Evolutionary conservation across 495 filamentous ascomycete genomes (phyloP).

Genomic region (Penicillium cosmopolitanum): DNA sequence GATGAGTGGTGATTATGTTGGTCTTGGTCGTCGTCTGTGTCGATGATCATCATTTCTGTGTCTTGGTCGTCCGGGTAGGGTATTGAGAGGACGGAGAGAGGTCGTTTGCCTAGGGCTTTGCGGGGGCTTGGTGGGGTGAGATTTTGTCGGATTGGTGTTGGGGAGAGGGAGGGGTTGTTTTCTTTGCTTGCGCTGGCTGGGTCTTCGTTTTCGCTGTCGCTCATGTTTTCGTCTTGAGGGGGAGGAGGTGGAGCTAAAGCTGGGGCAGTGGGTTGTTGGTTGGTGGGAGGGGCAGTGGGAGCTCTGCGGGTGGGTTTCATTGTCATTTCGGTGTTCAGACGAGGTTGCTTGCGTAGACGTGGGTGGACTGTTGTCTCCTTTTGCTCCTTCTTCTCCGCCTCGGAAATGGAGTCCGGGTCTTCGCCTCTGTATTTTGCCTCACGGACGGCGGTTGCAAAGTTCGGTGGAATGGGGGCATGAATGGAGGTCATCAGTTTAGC

Average conservation of each 20-base stretch:
- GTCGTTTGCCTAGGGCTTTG: constrained; percentile 44
- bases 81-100: constrained; percentile 44
- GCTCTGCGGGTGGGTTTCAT: constrained; percentile 24
- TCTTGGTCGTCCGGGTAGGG: constrained; percentile 30
- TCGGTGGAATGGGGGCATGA: constrained; percentile 59
- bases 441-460: constrained; percentile 44
- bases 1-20: constrained; percentile 7
- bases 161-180: constrained; percentile 53
- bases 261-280: constrained; percentile 6
- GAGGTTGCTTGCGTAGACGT: constrained; percentile 31
- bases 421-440: constrained; percentile 67
- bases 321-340: constrained; percentile 30
- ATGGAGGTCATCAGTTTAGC: constrained; percentile 70
- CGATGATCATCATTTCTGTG: constrained; percentile 31
- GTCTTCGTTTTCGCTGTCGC: constrained; percentile 38
- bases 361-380: constrained; percentile 1
- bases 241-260: constrained; percentile 2
- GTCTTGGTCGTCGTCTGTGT: constrained; percentile 30
- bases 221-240: constrained; percentile 12
- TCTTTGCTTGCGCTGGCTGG: constrained; percentile 46
- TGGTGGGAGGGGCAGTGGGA: constrained; percentile 2
- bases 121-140: constrained; percentile 30
- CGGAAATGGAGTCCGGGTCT: constrained; percentile 39
- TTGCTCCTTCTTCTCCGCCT: constrained; percentile 20
- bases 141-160: constrained; percentile 34